These are phyloP conservation scores for Phytophthora constricta DNA, from an alignment of 352 stramenopile genomes.

Conservation along the genomic window DNA sequence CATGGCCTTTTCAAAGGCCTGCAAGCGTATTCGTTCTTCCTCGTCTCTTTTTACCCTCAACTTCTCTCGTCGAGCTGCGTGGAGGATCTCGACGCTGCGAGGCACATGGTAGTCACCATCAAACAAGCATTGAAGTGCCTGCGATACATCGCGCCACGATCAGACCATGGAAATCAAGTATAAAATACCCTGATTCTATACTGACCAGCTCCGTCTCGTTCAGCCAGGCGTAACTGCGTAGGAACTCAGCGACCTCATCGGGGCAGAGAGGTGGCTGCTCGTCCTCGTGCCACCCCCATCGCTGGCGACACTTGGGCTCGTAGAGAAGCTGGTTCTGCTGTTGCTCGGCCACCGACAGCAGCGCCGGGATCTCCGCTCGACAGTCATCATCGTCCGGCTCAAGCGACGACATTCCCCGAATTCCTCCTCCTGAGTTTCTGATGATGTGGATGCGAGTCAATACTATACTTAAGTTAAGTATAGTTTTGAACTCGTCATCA, in stretches of 20 bases:
- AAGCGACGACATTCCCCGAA: background rate
- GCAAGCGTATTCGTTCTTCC: constrained; percentile 34
- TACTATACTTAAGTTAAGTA: too few relatives aligned
- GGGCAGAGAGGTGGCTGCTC: constrained; percentile 16
- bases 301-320: constrained; percentile 37
- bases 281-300: constrained; percentile 50
- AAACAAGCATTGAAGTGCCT: constrained; percentile 68
- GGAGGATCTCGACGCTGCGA: constrained; percentile 48
- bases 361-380: constrained; percentile 59
- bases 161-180: constrained; percentile 7
- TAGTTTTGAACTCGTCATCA: too few relatives aligned
- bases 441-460: too few relatives aligned
- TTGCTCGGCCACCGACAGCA: constrained; percentile 38
- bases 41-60: constrained; percentile 36
- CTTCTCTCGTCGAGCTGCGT: constrained; percentile 43
- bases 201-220: constrained; percentile 64
- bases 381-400: constrained; percentile 10
- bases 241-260: constrained; percentile 56
- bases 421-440: constrained; percentile 18
- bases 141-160: background rate
- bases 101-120: constrained; percentile 52
- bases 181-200: constrained; percentile 19
- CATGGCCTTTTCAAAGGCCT: constrained; percentile 57
- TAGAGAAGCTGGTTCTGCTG: constrained; percentile 4
- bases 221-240: constrained; percentile 52